Base-by-base conservation (phyloP, 75 land plant genomes). In the Gnetum montanum region DNA sequence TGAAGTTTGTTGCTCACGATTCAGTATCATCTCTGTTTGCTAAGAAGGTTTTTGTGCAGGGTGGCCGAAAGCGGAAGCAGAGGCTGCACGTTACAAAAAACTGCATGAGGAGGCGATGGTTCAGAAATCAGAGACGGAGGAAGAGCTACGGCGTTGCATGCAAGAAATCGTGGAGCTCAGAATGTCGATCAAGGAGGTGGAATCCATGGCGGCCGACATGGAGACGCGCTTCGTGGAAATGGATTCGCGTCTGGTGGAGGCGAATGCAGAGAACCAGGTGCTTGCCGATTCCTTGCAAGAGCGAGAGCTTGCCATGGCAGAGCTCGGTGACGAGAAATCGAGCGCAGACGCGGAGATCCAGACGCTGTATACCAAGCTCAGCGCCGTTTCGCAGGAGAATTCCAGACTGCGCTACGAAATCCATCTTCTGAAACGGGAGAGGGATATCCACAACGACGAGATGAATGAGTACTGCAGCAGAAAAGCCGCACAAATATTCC, bases 61-160 rank as follows among this genome's bases (percentile, higher is more conserved):
- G 33, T 66, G 74, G 74, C 63, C 65, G 52, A 71, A 71, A 27
- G 64, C 70, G 2, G 74, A 71, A 40, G 38, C 22, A 13, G 74
- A 71, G 22, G 58, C 58, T 8, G 41, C 72, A 8, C 23, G 31
- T 18, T 43, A 60, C 36, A 71, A 60, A 33, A 37, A 37, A 20
- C 65, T 67, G 49, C 23, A 67, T 20, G 74, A 71, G 31, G 54
- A 28, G 25, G 46, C 64, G 1, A 7, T 41, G 2, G 58, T 67
- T 20, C 49, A 66, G 18, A 68, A 60, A n/a, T 13, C 24, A 22
- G 48, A 37, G 3, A 25, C 30, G 16, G 64, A 72, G 24, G 64
- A 72, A 12, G 49, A 59, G 19, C 35, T 71, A 36, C 29, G 60
- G 20, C 63, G 38, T 34, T 59, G 65, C 23, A 54, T 72, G 64